Evolutionary conservation across 2,329 filamentous ascomycete genomes (phyloP).

Genomic region (Reticulascus tulasneorum): DNA sequence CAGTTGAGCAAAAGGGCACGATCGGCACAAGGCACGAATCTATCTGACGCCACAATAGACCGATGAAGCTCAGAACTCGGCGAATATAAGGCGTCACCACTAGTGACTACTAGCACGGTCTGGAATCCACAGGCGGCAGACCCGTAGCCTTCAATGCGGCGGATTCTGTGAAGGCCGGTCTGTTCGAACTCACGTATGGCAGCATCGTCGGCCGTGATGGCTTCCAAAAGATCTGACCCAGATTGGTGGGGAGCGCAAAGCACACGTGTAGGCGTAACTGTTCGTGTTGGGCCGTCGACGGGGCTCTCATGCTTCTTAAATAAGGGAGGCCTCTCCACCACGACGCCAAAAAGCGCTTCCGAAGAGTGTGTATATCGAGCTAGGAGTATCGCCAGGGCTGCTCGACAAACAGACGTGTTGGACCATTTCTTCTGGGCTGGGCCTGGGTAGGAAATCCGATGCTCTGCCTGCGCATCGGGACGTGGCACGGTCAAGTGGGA

Average conservation of each 20-base stretch:
- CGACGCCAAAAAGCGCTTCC: constrained; percentile 5
- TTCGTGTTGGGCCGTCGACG: neutral
- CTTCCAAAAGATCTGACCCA: neutral
- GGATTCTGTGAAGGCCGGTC: neutral
- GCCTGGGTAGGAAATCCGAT: neutral
- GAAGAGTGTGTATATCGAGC: constrained; percentile 4
- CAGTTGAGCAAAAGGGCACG: constrained; percentile 7
- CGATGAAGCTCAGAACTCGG: neutral
- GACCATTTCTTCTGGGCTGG: neutral
- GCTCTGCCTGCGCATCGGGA: neutral
- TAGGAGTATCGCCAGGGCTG: constrained; percentile 6
- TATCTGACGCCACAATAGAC: neutral
- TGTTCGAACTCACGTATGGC: neutral
- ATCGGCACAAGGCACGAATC: constrained; percentile 1
- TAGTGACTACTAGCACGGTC: constrained; percentile 6
- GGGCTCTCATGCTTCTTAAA: neutral
- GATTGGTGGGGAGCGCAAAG: constrained; percentile 1
- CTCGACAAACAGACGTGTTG: constrained; percentile 2
- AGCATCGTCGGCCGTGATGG: neutral
- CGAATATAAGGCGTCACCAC: neutral
- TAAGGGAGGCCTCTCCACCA: neutral
- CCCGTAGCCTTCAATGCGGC: neutral
- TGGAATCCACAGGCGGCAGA: constrained; percentile 2
- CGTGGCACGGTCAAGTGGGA: neutral
- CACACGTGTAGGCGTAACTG: constrained; percentile 8